phyloP scores from a whole-genome alignment of 257 asterid species.

The Prunella vulgaris region DNA sequence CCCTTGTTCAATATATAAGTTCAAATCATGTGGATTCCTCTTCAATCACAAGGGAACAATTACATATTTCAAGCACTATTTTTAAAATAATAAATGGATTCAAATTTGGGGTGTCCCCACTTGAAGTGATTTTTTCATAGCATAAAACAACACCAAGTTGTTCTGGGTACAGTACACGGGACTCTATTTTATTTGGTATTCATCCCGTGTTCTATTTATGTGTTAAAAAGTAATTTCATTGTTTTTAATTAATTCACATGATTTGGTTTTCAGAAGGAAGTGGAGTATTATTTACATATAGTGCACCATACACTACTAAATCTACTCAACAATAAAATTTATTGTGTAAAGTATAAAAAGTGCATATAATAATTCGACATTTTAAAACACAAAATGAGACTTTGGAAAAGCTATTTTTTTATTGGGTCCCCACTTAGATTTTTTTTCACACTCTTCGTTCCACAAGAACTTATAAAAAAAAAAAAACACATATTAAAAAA shows the following conservation, averaged over 20 bases:
- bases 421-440: too few relatives aligned
- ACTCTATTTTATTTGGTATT: not conserved
- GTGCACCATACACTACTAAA: too few relatives aligned
- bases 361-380: too few relatives aligned
- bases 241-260: not conserved
- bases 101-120: too few relatives aligned
- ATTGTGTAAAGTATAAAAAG: too few relatives aligned
- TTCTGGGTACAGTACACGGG: not conserved
- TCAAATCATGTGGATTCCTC: slow-evolving; percentile 21
- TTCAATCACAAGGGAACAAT: not conserved
- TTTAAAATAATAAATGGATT: not conserved
- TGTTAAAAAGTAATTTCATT: not conserved
- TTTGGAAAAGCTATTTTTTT: not conserved
- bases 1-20: slow-evolving; percentile 14
- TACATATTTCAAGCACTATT: not conserved
- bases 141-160: not conserved
- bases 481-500: too few relatives aligned
- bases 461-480: too few relatives aligned
- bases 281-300: too few relatives aligned
- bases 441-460: too few relatives aligned
- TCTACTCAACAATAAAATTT: too few relatives aligned
- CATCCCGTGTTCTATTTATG: not conserved
- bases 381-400: not conserved
- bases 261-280: too few relatives aligned
- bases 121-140: too few relatives aligned